Evolutionary conservation across 108 stramenopile species (phyloP).

Genomic region (Skeletonema tropicum): DNA sequence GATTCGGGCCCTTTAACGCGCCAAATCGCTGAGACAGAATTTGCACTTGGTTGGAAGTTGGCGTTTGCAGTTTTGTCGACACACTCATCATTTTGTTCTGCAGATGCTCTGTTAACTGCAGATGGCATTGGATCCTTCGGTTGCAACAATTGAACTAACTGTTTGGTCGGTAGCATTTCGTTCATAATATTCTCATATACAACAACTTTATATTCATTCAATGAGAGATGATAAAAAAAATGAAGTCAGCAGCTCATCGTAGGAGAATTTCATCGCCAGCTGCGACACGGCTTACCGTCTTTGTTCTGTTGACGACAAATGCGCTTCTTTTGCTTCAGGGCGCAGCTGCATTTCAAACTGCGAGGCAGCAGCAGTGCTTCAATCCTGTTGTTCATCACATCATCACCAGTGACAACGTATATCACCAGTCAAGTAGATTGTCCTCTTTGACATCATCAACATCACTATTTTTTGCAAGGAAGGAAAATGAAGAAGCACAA

Average conservation of each 20-base stretch:
- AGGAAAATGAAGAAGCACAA: not conserved
- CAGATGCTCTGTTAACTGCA: not conserved
- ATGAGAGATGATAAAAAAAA: not conserved
- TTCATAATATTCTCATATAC: too few species aligned
- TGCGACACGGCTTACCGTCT: not conserved
- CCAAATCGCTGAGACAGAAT: not conserved
- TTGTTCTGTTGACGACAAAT: not conserved
- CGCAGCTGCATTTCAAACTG: conserved; percentile 12
- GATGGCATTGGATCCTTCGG: not conserved
- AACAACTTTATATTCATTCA: too few species aligned
- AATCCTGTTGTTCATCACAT: not conserved
- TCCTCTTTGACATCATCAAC: conserved; percentile 12
- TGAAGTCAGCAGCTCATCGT: not conserved
- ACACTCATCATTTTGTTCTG: not conserved
- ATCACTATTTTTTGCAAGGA: conserved; percentile 19
- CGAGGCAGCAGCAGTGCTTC: not conserved
- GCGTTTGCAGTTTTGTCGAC: not conserved
- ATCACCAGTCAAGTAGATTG: not conserved
- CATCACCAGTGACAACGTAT: not conserved
- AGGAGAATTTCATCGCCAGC: not conserved
- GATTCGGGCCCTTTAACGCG: not conserved
- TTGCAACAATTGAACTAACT: too few species aligned
- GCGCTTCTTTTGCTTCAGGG: not conserved
- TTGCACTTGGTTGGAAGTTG: not conserved
- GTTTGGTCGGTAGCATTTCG: too few species aligned